Base-by-base conservation (phyloP, 495 filamentous ascomycete species). In the Cercophora newfieldiana region DNA sequence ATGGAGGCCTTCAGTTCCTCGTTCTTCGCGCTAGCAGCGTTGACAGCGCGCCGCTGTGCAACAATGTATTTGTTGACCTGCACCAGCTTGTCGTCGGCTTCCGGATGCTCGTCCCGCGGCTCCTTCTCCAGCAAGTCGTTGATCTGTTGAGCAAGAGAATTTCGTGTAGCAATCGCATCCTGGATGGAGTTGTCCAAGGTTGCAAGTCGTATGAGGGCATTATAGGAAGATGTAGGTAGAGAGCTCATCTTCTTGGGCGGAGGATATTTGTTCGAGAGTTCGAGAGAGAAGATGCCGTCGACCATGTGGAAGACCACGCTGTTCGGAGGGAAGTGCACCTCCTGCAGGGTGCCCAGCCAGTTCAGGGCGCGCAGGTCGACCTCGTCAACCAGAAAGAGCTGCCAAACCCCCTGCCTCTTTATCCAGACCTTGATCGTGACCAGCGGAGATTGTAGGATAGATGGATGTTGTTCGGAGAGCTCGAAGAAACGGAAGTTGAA, bases 101-200 rank as follows among this genome's bases (percentile, higher is more conserved):
- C 82, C 0, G 88, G 84, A 7, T 88, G 82, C 59, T 83, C 78
- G 59, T 88, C 76, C 1, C 71, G 67, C 0, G 77, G 72, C 55
- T 73, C 70, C 7, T 82, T 75, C 21, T 87, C 78, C 18, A 98
- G 79, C 21, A 97, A 83, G 1, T 80, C 77, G 71, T 87, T 91
- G 66, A 98, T 97, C 66, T 97, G 92, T 8, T 83, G 74, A 10
- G 91, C 85, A 8, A 99, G 77, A 58, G 83, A 84, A 64, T 91
- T 88, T 4, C 91, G 85, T 0, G 92, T 97, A 0, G 86, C 83
- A 0, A 97, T 75, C 5, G 94, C 93, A 71, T 99, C 95, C 75
- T 97, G 91, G 33, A 98, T 90, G 65, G 93, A 97, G 70, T 93
- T 90, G 65, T 97, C 93, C 44, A 99, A 80, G 60, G 92, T 97